Evolutionary conservation across 148 eudicot genomes (phyloP).

Genomic region (Diospyros kaki): DNA sequence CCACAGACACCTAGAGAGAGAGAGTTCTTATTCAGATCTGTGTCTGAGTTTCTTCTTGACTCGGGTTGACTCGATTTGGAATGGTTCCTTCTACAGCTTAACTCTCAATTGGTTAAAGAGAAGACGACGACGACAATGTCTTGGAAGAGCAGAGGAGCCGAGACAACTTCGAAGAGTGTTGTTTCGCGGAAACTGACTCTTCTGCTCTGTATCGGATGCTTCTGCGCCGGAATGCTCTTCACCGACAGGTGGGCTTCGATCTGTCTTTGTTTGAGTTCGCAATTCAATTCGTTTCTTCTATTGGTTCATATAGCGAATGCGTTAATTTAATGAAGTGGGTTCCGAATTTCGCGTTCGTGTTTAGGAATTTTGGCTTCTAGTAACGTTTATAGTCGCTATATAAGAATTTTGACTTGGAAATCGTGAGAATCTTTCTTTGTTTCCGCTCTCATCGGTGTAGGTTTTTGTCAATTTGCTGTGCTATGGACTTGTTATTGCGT

Average conservation of each 20-base stretch:
- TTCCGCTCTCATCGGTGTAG: not conserved
- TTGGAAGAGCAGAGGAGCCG: slow-evolving; percentile 57
- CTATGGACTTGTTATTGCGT: no score
- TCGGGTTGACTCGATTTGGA: slow-evolving; percentile 14
- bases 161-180: slow-evolving; percentile 41
- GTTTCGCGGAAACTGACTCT: slow-evolving; percentile 53
- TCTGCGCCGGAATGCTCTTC: slow-evolving; percentile 82
- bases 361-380: not conserved
- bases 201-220: slow-evolving; percentile 76
- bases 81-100: slow-evolving; percentile 21
- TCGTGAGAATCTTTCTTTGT: not conserved
- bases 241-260: slow-evolving; percentile 52
- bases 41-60: slow-evolving; percentile 8
- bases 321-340: slow-evolving; percentile 3
- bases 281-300: not conserved
- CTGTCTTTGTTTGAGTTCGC: not conserved
- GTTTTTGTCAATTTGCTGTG: not conserved
- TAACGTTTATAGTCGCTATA: not conserved
- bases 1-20: not conserved
- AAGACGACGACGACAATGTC: slow-evolving; percentile 26
- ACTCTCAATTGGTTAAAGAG: not conserved
- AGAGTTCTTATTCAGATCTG: slow-evolving; percentile 9
- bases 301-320: not conserved
- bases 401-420: no score
- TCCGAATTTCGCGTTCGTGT: not conserved